Conservation (phyloP, 2,329 filamentous ascomycete genomes). For the Cadophora gregata region DNA sequence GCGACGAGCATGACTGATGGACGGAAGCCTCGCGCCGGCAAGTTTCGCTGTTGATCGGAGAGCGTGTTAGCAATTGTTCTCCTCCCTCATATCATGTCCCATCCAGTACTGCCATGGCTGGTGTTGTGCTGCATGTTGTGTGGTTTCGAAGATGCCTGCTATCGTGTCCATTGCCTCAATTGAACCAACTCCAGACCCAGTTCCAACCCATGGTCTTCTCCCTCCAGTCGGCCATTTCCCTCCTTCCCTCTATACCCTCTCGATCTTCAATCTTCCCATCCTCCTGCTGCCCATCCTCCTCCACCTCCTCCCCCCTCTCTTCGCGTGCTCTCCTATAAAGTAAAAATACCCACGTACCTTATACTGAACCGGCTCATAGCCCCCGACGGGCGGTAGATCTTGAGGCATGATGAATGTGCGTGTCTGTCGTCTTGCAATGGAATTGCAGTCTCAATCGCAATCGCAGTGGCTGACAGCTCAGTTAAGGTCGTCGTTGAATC, state of each 20-base stretch:
- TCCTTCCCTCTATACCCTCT: neutral
- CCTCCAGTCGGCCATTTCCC: neutral
- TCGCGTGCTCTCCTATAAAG: neutral
- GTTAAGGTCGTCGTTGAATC: constrained; percentile 9
- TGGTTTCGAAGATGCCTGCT: neutral
- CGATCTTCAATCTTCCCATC: neutral
- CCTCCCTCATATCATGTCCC: neutral
- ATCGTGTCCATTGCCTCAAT: neutral
- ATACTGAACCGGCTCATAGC: constrained; percentile 97
- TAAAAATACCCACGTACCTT: constrained; percentile 65
- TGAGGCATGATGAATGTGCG: constrained; percentile 77
- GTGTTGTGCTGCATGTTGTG: neutral
- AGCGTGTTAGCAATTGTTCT: constrained; percentile 20
- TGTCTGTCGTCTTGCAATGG: neutral
- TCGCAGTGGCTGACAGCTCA: neutral
- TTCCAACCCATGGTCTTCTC: neutral
- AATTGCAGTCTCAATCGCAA: neutral
- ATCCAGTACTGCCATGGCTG: neutral
- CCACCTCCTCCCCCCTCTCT: neutral
- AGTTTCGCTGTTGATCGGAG: constrained; percentile 71
- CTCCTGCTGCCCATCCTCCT: constrained; percentile 8
- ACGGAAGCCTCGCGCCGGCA: constrained; percentile 89
- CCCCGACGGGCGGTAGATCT: constrained; percentile 94
- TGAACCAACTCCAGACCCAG: neutral
- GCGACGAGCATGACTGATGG: constrained; percentile 79